Base-by-base conservation (phyloP, 179 eudicot genomes). In the Amaranthus tricolor region DNA sequence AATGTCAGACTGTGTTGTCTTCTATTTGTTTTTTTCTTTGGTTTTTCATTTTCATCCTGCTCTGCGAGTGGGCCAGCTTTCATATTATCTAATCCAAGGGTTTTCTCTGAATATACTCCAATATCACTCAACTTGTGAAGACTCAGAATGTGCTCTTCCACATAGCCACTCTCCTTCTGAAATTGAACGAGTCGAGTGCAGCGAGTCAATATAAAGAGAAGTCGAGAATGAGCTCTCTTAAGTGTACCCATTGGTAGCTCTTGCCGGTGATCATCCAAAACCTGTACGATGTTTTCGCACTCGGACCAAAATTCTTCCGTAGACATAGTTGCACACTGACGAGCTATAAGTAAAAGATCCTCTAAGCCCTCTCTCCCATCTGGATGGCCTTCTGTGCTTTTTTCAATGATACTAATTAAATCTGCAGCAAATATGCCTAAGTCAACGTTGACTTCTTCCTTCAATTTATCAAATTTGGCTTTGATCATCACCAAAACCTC, bases 181-280 rank as follows among this genome's bases (percentile, higher is more conserved):
- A 90, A 89, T 82, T 93, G 98, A 59, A 96, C 93, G 53, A 96
- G 96, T 71, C 99, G 86, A 63, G 93, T 89, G 81, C 98, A 96
- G 48, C 99, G 89, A 70, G 97, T 91, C 72, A 96, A 89, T 66
- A 96, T 91, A 85, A 96, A 96, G 50, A 96, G 84, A 74, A 96
- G 89, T 67, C 96, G 96, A 57, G 98, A 88, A 80, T 93, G 92
- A 16, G 86, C 88, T 81, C 92, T 90, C 82, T 90, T 96, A 58
- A 94, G 84, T 12, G 86, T 86, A 50, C 99, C 97, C 91, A 84
- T 85, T 2, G 93, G 89, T 66, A 93, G 80, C 77, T 89, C 99
- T 85, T 93, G 99, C 55, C 99, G 86, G 9, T 84, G 85, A 71
- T 96, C 99, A 82, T 96, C 99, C 66, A 96, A 82, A 64, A 85